A percentile compares a stretch with the other conserved stretches of the same genome.
Evolutionary conservation across 148 eudicot genomes (phyloP).

Genomic region (Rhododendron ovatum): DNA sequence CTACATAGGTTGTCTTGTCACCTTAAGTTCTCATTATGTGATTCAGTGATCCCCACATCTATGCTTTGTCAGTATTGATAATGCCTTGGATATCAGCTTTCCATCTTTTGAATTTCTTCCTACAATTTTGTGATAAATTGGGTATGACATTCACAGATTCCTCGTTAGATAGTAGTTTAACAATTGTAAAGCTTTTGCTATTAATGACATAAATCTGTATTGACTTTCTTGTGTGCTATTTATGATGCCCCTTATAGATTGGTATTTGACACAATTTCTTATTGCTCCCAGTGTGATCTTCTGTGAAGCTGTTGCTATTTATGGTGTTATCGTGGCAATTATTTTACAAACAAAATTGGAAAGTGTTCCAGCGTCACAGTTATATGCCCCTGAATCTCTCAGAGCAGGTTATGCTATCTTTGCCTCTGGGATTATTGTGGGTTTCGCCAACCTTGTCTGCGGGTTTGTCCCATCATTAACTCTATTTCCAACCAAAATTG

Average conservation of each 20-base stretch:
- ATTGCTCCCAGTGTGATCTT: slow-evolving; percentile 68
- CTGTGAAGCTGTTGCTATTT: slow-evolving; percentile 99
- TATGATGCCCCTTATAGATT: not conserved
- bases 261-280: not conserved
- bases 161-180: not conserved
- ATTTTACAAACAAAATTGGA: slow-evolving; percentile 94
- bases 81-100: not conserved
- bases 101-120: not conserved
- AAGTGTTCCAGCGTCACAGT: slow-evolving; percentile 68
- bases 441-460: slow-evolving; percentile 95
- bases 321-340: slow-evolving; percentile 98
- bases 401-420: slow-evolving; percentile 98
- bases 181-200: not conserved
- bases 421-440: slow-evolving; percentile 91
- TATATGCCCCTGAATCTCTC: slow-evolving; percentile 73
- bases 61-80: not conserved
- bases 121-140: not conserved
- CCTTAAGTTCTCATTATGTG: not conserved
- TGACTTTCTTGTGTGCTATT: not conserved
- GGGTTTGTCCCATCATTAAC: slow-evolving; percentile 50
- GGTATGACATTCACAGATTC: not conserved
- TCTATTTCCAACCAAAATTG: not conserved
- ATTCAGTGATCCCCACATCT: too few relatives aligned
- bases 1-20: not conserved
- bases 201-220: not conserved